Conservation (phyloP, 225 moss, liverwort and hornwort genomes). For the Sphagnum tenellum region DNA sequence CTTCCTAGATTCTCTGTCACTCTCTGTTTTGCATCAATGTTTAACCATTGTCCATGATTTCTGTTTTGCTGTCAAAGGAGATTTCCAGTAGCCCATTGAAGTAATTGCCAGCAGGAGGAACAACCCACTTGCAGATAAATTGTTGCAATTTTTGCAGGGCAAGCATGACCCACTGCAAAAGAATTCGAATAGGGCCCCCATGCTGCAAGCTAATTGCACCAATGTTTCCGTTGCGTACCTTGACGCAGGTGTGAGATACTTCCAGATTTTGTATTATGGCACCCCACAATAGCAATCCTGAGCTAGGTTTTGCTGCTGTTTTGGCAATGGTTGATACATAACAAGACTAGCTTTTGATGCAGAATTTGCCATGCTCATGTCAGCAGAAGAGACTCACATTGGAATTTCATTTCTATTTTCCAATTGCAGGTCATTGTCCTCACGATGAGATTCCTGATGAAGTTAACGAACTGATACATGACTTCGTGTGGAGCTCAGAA, state of each 20-base stretch:
- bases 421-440: slow-evolving; percentile 73
- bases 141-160: slow-evolving; percentile 32
- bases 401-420: neutral
- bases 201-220: slow-evolving; percentile 78
- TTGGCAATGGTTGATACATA: too few relatives aligned
- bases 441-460: slow-evolving; percentile 95
- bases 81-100: too few relatives aligned
- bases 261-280: neutral
- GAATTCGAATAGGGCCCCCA: slow-evolving; percentile 61
- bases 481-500: slow-evolving; percentile 17
- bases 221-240: slow-evolving; percentile 75
- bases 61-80: neutral
- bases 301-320: neutral
- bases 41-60: too few relatives aligned
- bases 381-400: neutral
- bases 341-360: too few relatives aligned
- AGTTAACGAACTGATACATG: slow-evolving; percentile 53
- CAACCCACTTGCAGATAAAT: too few relatives aligned
- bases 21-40: neutral
- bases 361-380: neutral
- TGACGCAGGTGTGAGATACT: slow-evolving; percentile 53
- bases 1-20: neutral
- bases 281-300: too few relatives aligned
- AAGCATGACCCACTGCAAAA: slow-evolving; percentile 80
- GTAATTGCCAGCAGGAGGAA: too few relatives aligned